Base-by-base conservation (phyloP, 768 basidiomycete genomes). In the Lentinula sp. region DNA sequence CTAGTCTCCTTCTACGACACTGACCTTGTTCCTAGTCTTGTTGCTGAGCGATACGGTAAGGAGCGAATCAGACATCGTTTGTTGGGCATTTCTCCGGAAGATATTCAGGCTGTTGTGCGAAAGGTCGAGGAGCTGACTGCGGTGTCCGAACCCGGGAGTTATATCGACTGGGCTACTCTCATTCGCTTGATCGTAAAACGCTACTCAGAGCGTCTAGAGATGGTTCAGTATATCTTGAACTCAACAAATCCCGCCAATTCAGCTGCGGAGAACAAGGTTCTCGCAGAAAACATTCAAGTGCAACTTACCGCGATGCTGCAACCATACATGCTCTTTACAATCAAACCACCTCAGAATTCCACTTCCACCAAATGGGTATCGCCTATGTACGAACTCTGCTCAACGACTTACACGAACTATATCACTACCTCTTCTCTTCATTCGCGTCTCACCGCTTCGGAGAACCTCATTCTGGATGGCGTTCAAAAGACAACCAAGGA, bases 1-100 rank as follows among this genome's bases (percentile, higher is more conserved):
- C 60, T 77, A 13, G 63, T 81, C 16, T 78, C 79, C 0, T 76
- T 81, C 59, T 81, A 80, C 63, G 79, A 82, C 62, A 70, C 70
- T 2, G 57, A 56, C 0, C 67, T 77, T 6, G 76, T 75, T 43
- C 74, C 75, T 1, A 75, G 74, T 6, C 64, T 82, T 10, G 69
- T 75, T 42, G 62, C 48, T 0, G 60, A 64, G 5, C 70, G 79
- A 1, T 55, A 65, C 1, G 70, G 66, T 4, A 65, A 73, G 57
- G 68, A 73, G 23, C 67, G 78, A 9, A 69, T 72, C 65, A 63
- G 72, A 23, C 75, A 80, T 58, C 72, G 76, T 8, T 39, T 80
- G 13, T 62, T 67, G n/a, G 68, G 67, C 2, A 76, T 80, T 60
- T 68, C 63, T 9, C 13, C 58, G 0, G 54, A 63, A 1, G 79